Evolutionary conservation across 805 yeast species (phyloP).

Genomic region (Naumovozyma castellii): DNA sequence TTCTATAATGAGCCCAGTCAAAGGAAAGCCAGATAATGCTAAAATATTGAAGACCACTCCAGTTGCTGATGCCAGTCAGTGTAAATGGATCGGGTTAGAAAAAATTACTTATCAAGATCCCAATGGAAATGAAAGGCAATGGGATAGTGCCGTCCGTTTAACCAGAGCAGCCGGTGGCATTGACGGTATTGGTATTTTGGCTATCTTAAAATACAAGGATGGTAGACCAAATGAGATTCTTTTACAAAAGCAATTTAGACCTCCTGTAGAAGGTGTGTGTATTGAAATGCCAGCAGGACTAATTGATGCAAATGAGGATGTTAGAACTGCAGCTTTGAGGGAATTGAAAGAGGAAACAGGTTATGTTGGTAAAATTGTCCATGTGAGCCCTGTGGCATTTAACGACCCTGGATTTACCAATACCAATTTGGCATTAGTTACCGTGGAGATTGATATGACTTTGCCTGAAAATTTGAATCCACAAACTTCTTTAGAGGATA

Average conservation of each 20-base stretch:
- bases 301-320: slow-evolving; percentile 71
- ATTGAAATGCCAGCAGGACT: slow-evolving; percentile 95
- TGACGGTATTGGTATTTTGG: slow-evolving; percentile 89
- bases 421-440: slow-evolving; percentile 74
- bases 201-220: slow-evolving; percentile 46
- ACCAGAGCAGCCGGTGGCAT: slow-evolving; percentile 52
- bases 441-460: slow-evolving; percentile 63
- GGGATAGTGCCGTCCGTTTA: slow-evolving; percentile 85
- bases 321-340: slow-evolving; percentile 74
- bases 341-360: slow-evolving; percentile 93
- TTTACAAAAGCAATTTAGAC: slow-evolving; percentile 83
- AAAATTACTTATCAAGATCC: slow-evolving; percentile 68
- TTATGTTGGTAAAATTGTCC: slow-evolving; percentile 56
- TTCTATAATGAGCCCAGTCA: slow-evolving; percentile 19
- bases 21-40: slow-evolving; percentile 32
- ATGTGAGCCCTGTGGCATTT: slow-evolving; percentile 41
- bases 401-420: slow-evolving; percentile 87
- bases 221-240: slow-evolving; percentile 44
- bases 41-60: slow-evolving; percentile 25
- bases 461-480: slow-evolving; percentile 63
- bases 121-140: slow-evolving; percentile 55
- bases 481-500: slow-evolving; percentile 69
- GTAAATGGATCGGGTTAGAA: slow-evolving; percentile 60
- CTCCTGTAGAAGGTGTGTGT: slow-evolving; percentile 82
- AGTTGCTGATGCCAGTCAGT: slow-evolving; percentile 34